phyloP scores from a whole-genome alignment of 1,139 yeast genomes.

The Arxiozyma bovina region DNA sequence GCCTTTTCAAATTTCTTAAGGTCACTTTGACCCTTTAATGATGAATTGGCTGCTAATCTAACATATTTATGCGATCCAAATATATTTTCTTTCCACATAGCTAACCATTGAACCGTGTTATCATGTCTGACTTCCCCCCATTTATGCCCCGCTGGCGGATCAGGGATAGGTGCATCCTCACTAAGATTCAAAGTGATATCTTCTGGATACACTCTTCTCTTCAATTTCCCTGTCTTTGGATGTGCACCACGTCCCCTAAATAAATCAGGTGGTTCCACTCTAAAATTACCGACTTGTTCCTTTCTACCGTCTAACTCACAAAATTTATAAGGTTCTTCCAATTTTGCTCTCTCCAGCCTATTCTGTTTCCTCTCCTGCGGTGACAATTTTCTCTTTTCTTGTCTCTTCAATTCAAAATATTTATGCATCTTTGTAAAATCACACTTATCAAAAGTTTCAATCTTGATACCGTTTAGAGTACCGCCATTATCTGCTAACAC shows the following conservation, averaged over 20 bases:
- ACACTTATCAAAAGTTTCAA: slow-evolving; percentile 56
- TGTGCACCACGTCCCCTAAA: slow-evolving; percentile 96
- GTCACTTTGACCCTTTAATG: slow-evolving; percentile 86
- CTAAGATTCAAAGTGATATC: slow-evolving; percentile 81
- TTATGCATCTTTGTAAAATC: slow-evolving; percentile 72
- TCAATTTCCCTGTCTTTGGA: slow-evolving; percentile 87
- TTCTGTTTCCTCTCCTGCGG: slow-evolving; percentile 64
- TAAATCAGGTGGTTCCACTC: slow-evolving; percentile 92
- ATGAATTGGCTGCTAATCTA: slow-evolving; percentile 82
- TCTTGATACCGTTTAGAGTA: slow-evolving; percentile 38
- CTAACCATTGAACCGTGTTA: slow-evolving; percentile 89
- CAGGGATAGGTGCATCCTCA: slow-evolving; percentile 61
- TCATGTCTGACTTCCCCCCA: slow-evolving; percentile 92
- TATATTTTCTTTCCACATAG: slow-evolving; percentile 94
- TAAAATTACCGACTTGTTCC: slow-evolving; percentile 87
- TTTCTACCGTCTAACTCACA: slow-evolving; percentile 80
- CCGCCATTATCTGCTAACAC: slow-evolving; percentile 69
- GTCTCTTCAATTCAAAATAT: slow-evolving; percentile 61
- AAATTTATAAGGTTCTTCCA: slow-evolving; percentile 74
- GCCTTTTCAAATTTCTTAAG: slow-evolving; percentile 90
- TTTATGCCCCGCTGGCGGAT: slow-evolving; percentile 75
- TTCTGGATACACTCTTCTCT: slow-evolving; percentile 78
- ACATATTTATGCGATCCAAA: slow-evolving; percentile 80
- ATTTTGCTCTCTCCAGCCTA: slow-evolving; percentile 61
- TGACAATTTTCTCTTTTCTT: slow-evolving; percentile 60